A percentile compares a stretch with the other conserved stretches of the same genome.
phyloP scores from a whole-genome alignment of 495 filamentous ascomycete genomes.

The Xylaria sp. region DNA sequence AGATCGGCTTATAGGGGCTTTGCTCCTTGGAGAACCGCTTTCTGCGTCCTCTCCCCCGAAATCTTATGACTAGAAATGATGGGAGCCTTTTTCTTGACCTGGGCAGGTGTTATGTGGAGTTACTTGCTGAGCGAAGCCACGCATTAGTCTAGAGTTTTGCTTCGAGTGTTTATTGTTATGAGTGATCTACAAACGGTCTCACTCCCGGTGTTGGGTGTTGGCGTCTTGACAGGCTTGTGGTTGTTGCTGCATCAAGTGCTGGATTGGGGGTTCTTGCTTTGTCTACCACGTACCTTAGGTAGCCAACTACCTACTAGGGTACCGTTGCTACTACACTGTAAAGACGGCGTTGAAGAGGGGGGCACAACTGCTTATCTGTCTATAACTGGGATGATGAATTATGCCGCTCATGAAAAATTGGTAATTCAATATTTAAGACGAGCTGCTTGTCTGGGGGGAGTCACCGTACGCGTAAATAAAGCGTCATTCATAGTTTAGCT shows the following conservation, averaged over 20 bases:
- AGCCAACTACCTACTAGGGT: neutral
- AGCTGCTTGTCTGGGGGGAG: neutral
- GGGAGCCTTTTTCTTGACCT: neutral
- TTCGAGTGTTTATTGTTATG: neutral
- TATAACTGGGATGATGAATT: conserved; percentile 11
- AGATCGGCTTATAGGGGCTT: neutral
- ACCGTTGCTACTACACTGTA: neutral
- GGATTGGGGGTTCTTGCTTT: conserved; percentile 3
- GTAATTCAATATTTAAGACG: neutral
- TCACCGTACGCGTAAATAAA: neutral
- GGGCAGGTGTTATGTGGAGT: conserved; percentile 11
- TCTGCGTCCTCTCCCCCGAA: neutral
- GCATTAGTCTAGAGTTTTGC: conserved; percentile 2
- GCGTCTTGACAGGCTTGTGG: neutral
- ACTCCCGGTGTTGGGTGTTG: conserved; percentile 12
- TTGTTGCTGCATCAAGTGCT: neutral
- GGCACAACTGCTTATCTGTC: neutral
- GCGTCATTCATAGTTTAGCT: neutral
- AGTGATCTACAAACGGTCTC: neutral
- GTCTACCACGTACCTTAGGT: too few relatives aligned
- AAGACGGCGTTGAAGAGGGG: conserved; percentile 5
- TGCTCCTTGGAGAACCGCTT: neutral
- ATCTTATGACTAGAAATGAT: conserved; percentile 20
- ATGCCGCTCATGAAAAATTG: conserved; percentile 11
- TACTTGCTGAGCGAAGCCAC: neutral